Percentiles rank a stretch among this genome's conserved stretches.
Evolutionary conservation across 2,329 filamentous ascomycete genomes (phyloP).

Genomic region (Myriangium duriaei): DNA sequence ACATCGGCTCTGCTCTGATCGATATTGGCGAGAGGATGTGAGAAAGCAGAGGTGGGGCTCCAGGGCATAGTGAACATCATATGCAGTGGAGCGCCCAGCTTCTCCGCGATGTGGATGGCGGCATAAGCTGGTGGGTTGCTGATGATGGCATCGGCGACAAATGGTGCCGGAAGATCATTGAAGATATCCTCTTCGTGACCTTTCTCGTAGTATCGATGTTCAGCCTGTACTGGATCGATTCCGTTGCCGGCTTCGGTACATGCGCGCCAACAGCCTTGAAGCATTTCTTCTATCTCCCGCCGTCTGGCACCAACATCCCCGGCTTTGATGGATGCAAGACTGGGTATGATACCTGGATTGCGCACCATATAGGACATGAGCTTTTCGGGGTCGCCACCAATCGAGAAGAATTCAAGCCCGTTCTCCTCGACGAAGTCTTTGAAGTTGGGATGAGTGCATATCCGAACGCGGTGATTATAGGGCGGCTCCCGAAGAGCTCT

Average conservation of each 20-base stretch:
- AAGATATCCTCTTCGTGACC: background rate
- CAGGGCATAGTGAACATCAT: slow-evolving; percentile 36
- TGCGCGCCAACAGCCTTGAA: slow-evolving; percentile 24
- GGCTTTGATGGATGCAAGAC: slow-evolving; percentile 18
- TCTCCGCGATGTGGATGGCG: slow-evolving; percentile 14
- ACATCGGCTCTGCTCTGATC: slow-evolving; percentile 27
- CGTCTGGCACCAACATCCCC: slow-evolving; percentile 19
- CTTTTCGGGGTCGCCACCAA: slow-evolving; percentile 44
- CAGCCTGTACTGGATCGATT: background rate
- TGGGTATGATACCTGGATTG: slow-evolving; percentile 16
- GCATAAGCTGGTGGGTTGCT: slow-evolving; percentile 16
- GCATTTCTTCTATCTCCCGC: slow-evolving; percentile 19
- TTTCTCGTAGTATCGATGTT: background rate
- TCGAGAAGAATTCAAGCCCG: slow-evolving; percentile 45
- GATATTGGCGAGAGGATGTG: slow-evolving; percentile 71
- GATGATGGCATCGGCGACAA: slow-evolving; percentile 12
- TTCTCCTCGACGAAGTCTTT: slow-evolving; percentile 40
- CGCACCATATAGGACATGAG: slow-evolving; percentile 23
- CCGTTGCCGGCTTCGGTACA: slow-evolving; percentile 9
- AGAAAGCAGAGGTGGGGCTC: slow-evolving; percentile 32
- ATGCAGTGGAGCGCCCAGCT: slow-evolving; percentile 13
- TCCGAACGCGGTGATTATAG: slow-evolving; percentile 42
- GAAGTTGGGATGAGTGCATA: slow-evolving; percentile 45
- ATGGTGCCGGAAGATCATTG: background rate
- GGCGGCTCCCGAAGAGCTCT: slow-evolving; percentile 36